These are phyloP conservation scores for Eucalyptus tenuipes DNA, from an alignment of 345 rosid species.

Conservation along the genomic window DNA sequence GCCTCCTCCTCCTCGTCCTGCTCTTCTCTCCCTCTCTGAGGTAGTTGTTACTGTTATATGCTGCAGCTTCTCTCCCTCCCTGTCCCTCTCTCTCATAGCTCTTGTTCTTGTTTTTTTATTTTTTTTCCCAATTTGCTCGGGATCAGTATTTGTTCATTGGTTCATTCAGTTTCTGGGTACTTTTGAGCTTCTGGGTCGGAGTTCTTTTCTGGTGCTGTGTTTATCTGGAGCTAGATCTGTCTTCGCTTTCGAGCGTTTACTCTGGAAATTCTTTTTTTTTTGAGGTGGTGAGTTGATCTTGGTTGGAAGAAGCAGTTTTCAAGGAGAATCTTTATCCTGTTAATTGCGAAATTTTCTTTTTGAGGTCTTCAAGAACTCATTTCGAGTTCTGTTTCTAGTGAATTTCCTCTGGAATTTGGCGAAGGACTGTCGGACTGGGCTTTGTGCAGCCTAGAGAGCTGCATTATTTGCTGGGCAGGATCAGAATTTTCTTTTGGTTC, in stretches of 20 bases:
- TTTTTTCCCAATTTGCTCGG: not conserved
- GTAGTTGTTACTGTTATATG: not conserved
- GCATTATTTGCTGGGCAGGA: not conserved
- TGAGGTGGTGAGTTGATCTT: not conserved
- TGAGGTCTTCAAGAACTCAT: not conserved
- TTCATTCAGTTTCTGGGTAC: constrained; percentile 1
- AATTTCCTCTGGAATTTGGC: not conserved
- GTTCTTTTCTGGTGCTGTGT: not conserved
- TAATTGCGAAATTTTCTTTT: not conserved
- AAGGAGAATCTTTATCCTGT: not conserved
- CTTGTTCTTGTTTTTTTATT: not conserved
- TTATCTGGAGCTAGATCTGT: not conserved
- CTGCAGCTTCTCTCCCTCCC: not conserved
- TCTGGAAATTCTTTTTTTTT: not conserved
- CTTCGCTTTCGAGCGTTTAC: not conserved
- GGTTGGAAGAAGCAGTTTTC: not conserved
- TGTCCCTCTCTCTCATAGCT: not conserved
- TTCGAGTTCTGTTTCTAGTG: not conserved
- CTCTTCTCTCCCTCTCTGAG: not conserved
- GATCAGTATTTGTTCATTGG: not conserved
- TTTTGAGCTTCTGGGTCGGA: not conserved
- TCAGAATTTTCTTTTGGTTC: not conserved
- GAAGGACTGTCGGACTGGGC: not conserved
- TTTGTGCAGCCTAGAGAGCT: not conserved
- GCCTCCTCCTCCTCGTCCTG: not conserved